Percentiles rank a stretch among this genome's conserved stretches.
These are phyloP conservation scores for Monascus ruber DNA, from an alignment of 2,329 filamentous ascomycete genomes.

Conservation along the genomic window DNA sequence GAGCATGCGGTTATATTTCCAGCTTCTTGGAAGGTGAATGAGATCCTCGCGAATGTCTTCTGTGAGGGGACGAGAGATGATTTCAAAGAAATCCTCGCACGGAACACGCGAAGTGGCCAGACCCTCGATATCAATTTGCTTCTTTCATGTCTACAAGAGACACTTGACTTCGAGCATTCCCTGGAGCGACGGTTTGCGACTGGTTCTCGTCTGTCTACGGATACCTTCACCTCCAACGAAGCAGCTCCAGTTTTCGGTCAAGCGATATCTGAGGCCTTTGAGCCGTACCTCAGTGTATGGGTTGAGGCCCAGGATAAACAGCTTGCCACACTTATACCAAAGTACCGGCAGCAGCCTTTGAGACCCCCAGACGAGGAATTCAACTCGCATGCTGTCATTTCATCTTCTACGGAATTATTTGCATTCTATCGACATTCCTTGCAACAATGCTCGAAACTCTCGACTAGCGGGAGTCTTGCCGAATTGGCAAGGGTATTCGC, in stretches of 20 bases:
- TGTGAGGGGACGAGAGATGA: constrained; percentile 94
- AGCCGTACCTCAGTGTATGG: constrained; percentile 94
- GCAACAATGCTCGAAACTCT: constrained; percentile 91
- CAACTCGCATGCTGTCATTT: constrained; percentile 74
- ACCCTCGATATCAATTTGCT: constrained; percentile 82
- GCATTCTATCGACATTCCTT: constrained; percentile 91
- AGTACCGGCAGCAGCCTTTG: constrained; percentile 72
- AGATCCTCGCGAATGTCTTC: constrained; percentile 80
- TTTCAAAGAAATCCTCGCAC: constrained; percentile 83
- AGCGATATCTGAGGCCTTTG: constrained; percentile 90
- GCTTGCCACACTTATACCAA: constrained; percentile 70
- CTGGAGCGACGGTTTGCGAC: constrained; percentile 73
- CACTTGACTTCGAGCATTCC: constrained; percentile 89
- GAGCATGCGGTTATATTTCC: constrained; percentile 87
- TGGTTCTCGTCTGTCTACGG: constrained; percentile 64
- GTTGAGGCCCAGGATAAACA: constrained; percentile 92
- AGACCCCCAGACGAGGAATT: constrained; percentile 83
- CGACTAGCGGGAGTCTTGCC: constrained; percentile 73
- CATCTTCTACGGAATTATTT: constrained; percentile 92
- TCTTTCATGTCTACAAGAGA: constrained; percentile 83
- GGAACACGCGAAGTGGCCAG: constrained; percentile 69
- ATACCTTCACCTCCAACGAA: constrained; percentile 74
- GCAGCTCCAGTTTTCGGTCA: constrained; percentile 65
- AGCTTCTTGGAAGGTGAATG: constrained; percentile 74
- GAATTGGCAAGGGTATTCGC: constrained; percentile 78